A percentile compares a stretch with the other conserved stretches of the same genome.
These are phyloP conservation scores for Mucor indicus DNA, from an alignment of 371 early-diverging fungal species.

Conservation along the genomic window DNA sequence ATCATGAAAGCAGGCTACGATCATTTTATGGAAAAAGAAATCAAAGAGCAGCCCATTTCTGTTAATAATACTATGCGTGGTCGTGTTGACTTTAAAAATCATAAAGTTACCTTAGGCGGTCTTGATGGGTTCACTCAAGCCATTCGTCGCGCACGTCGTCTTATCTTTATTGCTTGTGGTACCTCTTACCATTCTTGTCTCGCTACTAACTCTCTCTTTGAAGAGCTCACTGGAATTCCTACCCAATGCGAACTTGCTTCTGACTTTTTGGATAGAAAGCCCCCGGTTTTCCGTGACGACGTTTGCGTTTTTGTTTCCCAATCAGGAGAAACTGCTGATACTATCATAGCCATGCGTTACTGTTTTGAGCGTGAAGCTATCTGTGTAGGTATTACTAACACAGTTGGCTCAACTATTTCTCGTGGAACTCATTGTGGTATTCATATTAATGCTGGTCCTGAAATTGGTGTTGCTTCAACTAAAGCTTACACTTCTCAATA, in stretches of 20 bases:
- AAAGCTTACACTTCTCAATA: constrained; percentile 99
- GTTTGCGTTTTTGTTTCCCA: constrained; percentile 99
- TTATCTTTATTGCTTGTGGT: constrained; percentile 98
- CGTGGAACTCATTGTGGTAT: constrained; percentile 99
- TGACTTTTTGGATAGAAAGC: constrained; percentile 95
- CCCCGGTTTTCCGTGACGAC: constrained; percentile 98
- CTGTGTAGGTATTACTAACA: constrained; percentile 99
- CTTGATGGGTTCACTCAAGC: constrained; percentile 87
- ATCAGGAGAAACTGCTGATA: constrained; percentile 99
- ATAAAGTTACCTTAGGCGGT: constrained; percentile 92
- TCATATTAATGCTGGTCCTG: constrained; percentile 99
- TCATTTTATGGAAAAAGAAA: constrained; percentile 99
- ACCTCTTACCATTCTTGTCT: constrained; percentile 96
- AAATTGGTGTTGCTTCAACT: constrained; percentile 99
- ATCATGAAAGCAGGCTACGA: constrained; percentile 98
- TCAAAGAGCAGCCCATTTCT: constrained; percentile 99
- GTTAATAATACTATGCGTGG: constrained; percentile 99
- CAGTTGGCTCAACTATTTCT: constrained; percentile 95
- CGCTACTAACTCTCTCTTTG: constrained; percentile 96
- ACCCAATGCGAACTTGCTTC: constrained; percentile 92
- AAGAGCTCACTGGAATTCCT: constrained; percentile 98
- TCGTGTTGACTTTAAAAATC: constrained; percentile 95
- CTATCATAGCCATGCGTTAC: constrained; percentile 97
- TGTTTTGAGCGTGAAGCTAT: constrained; percentile 97
- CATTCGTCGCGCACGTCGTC: constrained; percentile 94